These are phyloP conservation scores for Arthonia radiata DNA, from an alignment of 495 filamentous ascomycete genomes.

Conservation along the genomic window DNA sequence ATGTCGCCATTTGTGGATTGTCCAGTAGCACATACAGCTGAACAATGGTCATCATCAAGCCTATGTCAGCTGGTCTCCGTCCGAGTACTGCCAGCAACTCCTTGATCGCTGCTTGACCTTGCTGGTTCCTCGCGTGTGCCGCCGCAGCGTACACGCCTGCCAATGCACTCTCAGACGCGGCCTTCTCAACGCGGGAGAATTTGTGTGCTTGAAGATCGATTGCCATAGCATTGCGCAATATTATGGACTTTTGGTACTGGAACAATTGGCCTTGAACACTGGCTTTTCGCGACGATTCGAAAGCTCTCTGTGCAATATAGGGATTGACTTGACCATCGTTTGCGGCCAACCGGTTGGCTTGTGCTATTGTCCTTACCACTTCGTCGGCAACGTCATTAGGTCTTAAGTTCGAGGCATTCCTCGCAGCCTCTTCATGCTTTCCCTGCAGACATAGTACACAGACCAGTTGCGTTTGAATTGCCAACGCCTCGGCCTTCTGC, in stretches of 20 bases:
- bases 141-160: conserved; percentile 42
- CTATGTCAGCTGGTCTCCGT: conserved; percentile 56
- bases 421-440: conserved; percentile 46
- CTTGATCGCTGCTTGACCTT: conserved; percentile 45
- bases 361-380: conserved; percentile 51
- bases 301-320: conserved; percentile 44
- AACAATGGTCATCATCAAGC: conserved; percentile 56
- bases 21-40: conserved; percentile 58
- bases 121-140: conserved; percentile 37
- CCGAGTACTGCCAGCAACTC: conserved; percentile 49
- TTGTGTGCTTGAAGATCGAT: conserved; percentile 62
- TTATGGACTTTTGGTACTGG: conserved; percentile 41
- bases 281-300: conserved; percentile 30
- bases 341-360: conserved; percentile 48
- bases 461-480: conserved; percentile 67
- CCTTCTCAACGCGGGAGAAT: conserved; percentile 40
- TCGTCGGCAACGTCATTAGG: conserved; percentile 42
- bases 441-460: conserved; percentile 53
- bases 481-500: conserved; percentile 54
- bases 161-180: conserved; percentile 25
- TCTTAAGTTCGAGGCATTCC: conserved; percentile 28
- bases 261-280: conserved; percentile 50
- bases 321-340: conserved; percentile 40
- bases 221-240: conserved; percentile 43
- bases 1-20: conserved; percentile 53